These are phyloP conservation scores for Aspergillus hortae DNA, from an alignment of 2,329 filamentous ascomycete species.

Conservation along the genomic window DNA sequence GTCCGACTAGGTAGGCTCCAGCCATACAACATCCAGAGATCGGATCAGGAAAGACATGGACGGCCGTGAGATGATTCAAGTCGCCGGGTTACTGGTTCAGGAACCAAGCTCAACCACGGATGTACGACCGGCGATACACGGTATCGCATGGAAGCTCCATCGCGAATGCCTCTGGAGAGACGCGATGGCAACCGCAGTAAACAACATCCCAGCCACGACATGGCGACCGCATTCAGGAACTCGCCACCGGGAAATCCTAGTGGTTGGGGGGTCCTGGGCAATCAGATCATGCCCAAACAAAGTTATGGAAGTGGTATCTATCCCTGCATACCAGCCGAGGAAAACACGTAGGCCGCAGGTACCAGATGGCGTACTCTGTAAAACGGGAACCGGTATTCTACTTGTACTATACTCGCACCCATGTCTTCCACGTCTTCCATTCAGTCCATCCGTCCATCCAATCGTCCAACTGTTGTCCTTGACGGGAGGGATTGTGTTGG, in stretches of 20 bases:
- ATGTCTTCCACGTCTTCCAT: no score
- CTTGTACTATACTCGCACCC: no score
- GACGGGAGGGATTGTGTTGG: neutral
- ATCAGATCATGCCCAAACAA: neutral
- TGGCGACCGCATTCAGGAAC: constrained; percentile 1
- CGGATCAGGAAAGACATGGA: no score
- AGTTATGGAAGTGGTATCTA: neutral
- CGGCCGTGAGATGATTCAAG: no score
- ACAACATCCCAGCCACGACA: neutral
- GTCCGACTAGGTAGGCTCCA: no score
- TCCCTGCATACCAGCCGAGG: neutral
- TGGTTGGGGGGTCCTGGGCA: neutral
- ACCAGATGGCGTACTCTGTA: neutral
- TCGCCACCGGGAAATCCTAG: neutral
- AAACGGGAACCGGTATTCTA: constrained; percentile 2
- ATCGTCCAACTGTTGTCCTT: no score
- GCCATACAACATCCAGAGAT: no score
- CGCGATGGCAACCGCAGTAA: neutral
- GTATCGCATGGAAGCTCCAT: neutral
- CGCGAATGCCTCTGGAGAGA: neutral
- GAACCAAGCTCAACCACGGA: neutral
- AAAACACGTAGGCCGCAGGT: neutral
- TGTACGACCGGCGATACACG: no score
- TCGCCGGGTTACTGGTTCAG: neutral
- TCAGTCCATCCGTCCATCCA: no score